These are phyloP conservation scores for Corchorus olitorius DNA, from an alignment of 345 rosid species.

Conservation along the genomic window DNA sequence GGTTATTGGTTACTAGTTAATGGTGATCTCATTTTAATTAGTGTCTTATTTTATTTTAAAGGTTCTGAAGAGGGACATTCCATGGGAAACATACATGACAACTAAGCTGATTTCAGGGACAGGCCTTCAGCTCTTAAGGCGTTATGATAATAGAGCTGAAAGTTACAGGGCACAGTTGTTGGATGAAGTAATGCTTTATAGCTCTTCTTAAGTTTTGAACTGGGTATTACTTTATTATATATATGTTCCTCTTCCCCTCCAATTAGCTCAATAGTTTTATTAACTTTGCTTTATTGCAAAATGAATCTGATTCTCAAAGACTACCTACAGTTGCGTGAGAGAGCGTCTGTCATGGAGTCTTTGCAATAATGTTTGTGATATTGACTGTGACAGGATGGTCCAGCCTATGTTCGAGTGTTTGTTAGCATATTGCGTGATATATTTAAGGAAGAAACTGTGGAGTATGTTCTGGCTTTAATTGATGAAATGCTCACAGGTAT, in stretches of 20 bases:
- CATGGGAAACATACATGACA: conserved; percentile 98
- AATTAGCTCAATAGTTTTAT: background rate
- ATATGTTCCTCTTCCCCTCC: background rate
- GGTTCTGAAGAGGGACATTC: conserved; percentile 96
- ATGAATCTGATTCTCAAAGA: background rate
- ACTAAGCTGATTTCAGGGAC: conserved; percentile 87
- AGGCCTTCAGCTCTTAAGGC: conserved; percentile 84
- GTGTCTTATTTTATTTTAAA: conserved; percentile 26
- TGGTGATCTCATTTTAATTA: conserved; percentile 23
- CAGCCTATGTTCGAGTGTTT: conserved; percentile 82
- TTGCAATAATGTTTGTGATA: background rate
- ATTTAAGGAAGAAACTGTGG: conserved; percentile 93
- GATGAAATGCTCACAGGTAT: conserved; percentile 91
- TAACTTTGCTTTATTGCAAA: conserved; percentile 3
- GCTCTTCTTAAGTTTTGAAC: conserved; percentile 21
- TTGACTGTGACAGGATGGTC: conserved; percentile 78
- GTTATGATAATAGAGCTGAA: conserved; percentile 80
- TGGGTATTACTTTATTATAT: conserved; percentile 15
- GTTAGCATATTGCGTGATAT: conserved; percentile 85
- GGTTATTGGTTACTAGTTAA: conserved; percentile 2
- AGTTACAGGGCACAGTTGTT: conserved; percentile 82
- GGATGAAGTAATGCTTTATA: conserved; percentile 62
- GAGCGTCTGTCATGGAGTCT: background rate
- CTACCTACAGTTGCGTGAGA: background rate
- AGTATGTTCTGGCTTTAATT: conserved; percentile 91